A percentile compares a stretch with the other conserved stretches of the same genome.
These are phyloP conservation scores for Schizosaccharomyces octosporus DNA, from an alignment of 805 yeast genomes.

Conservation along the genomic window DNA sequence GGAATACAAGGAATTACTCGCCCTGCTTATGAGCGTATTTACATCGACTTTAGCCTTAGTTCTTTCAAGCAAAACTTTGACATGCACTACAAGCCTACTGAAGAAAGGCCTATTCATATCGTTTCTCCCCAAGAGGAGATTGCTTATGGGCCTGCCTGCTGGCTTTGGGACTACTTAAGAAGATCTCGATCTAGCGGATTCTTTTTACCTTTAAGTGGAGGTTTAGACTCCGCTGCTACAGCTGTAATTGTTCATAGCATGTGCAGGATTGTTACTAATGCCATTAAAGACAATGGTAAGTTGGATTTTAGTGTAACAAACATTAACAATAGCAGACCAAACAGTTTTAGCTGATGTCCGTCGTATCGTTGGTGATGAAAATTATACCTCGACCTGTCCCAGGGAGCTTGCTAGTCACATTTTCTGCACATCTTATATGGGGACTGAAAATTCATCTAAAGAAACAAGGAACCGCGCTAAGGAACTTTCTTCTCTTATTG, in stretches of 20 bases:
- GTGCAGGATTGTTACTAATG: constrained; percentile 64
- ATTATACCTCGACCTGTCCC: constrained; percentile 50
- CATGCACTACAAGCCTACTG: constrained; percentile 35
- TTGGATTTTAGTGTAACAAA: no score
- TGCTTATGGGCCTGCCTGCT: constrained; percentile 95
- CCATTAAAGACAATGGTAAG: constrained; percentile 37
- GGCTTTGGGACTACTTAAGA: constrained; percentile 96
- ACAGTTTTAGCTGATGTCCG: constrained; percentile 63
- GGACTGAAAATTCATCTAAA: constrained; percentile 69
- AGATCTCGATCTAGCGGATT: constrained; percentile 77
- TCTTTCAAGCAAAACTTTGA: constrained; percentile 35
- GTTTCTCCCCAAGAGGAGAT: constrained; percentile 87
- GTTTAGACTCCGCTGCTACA: constrained; percentile 94
- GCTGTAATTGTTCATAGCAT: constrained; percentile 82
- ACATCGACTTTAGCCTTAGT: constrained; percentile 32
- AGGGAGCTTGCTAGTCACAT: constrained; percentile 50
- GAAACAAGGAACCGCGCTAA: constrained; percentile 74
- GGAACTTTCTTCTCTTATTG: constrained; percentile 46
- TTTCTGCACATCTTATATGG: constrained; percentile 87
- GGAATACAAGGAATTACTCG: constrained; percentile 35
- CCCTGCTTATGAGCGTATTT: constrained; percentile 26
- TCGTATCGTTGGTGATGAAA: constrained; percentile 27
- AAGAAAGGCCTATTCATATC: constrained; percentile 25
- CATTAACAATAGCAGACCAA: constrained; percentile 2
- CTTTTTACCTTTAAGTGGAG: constrained; percentile 86